A percentile compares a stretch with the other conserved stretches of the same genome.
Evolutionary conservation across 192 early-diverging fungal genomes (phyloP).

Genomic region (Coemansia guatemalensis): DNA sequence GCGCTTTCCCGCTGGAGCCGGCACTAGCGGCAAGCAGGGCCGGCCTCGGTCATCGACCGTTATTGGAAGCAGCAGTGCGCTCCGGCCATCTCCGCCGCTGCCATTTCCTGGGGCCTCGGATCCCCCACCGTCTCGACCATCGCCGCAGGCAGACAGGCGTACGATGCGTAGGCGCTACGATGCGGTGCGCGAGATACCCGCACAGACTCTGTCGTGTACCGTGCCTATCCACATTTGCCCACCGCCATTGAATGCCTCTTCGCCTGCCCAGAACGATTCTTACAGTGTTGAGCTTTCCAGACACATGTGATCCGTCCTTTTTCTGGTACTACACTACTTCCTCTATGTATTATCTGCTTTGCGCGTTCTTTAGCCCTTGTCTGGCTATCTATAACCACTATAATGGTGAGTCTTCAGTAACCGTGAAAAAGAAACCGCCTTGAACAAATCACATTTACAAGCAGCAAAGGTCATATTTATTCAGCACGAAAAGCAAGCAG

Average conservation of each 20-base stretch:
- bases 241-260: constrained; percentile 13
- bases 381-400: not conserved
- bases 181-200: constrained; percentile 11
- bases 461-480: no score
- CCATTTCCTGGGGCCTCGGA: not conserved
- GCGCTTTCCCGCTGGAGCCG: not conserved
- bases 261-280: constrained; percentile 18
- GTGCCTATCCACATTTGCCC: constrained; percentile 51
- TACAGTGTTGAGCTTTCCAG: constrained; percentile 29
- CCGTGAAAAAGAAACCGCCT: not conserved
- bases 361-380: not conserved
- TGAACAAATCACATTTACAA: not conserved
- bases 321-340: not conserved
- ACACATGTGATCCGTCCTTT: not conserved
- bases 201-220: constrained; percentile 45
- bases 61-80: not conserved
- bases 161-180: constrained; percentile 42
- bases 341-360: not conserved
- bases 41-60: constrained; percentile 22
- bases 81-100: constrained; percentile 15
- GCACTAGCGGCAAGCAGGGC: not conserved
- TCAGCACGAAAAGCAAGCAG: no score
- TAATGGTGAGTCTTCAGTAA: no score
- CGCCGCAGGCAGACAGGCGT: not conserved
- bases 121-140: not conserved